phyloP scores from a whole-genome alignment of 345 rosid species.

The Rhodamnia rubescens region DNA sequence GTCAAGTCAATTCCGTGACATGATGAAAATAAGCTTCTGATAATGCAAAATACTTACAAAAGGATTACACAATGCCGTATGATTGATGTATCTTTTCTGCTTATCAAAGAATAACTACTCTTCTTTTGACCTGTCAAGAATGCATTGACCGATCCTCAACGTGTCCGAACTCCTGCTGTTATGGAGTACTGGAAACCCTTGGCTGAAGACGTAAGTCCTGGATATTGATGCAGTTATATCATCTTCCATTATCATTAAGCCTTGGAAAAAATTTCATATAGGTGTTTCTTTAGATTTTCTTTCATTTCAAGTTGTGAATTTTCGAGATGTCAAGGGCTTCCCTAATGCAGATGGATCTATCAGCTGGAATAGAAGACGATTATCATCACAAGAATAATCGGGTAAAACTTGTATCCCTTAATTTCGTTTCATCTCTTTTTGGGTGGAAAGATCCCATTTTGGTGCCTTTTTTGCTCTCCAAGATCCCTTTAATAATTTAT shows the following conservation, averaged over 20 bases:
- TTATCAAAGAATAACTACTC: not conserved
- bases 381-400: constrained; percentile 90
- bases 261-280: not conserved
- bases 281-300: not conserved
- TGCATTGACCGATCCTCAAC: constrained; percentile 81
- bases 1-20: not conserved
- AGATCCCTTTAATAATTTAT: not conserved
- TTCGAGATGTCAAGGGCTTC: not conserved
- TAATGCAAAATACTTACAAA: not conserved
- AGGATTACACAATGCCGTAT: not conserved
- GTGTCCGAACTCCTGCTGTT: constrained; percentile 82
- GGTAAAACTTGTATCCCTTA: constrained; percentile 16
- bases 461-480: not conserved
- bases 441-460: not conserved
- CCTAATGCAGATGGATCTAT: constrained; percentile 72
- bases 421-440: not conserved
- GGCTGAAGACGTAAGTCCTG: constrained; percentile 81
- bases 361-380: constrained; percentile 88
- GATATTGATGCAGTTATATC: not conserved
- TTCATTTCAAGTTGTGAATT: not conserved
- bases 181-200: constrained; percentile 92
- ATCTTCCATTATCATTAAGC: not conserved
- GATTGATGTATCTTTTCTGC: constrained; percentile 1
- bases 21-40: not conserved
- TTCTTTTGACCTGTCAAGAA: constrained; percentile 35